Percentiles rank a stretch among this genome's conserved stretches.
Evolutionary conservation across 306 rosid genomes (phyloP).

Genomic region (Fagus sylvatica): DNA sequence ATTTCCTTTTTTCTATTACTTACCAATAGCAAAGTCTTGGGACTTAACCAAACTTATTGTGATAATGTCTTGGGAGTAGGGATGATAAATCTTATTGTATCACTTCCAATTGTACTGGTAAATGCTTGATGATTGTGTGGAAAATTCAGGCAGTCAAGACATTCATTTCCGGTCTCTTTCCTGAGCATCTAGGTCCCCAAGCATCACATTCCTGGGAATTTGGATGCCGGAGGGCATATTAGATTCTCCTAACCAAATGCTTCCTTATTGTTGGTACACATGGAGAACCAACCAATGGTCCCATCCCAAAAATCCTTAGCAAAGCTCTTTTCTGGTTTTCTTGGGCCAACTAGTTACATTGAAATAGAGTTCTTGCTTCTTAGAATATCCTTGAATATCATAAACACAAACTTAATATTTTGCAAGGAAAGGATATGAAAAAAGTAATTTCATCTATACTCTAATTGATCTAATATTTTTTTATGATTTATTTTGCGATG

Average conservation of each 20-base stretch:
- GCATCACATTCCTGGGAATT: too few species aligned
- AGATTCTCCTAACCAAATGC: too few species aligned
- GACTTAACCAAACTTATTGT: conserved; percentile 5
- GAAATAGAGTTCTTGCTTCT: background rate
- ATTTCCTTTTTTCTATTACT: background rate
- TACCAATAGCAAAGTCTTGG: background rate
- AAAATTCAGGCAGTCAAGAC: too few species aligned
- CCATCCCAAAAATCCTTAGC: background rate
- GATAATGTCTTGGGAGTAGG: background rate
- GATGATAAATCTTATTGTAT: background rate
- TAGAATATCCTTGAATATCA: background rate
- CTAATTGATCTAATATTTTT: conserved; percentile 14
- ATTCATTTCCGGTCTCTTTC: background rate
- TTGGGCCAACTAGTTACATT: background rate
- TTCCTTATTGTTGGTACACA: background rate
- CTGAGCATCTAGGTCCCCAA: too few species aligned
- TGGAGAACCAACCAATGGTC: background rate
- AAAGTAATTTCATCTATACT: conserved; percentile 2
- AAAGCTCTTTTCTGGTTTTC: background rate
- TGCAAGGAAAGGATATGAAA: background rate
- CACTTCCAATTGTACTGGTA: background rate
- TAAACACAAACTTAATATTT: background rate
- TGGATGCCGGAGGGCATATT: too few species aligned
- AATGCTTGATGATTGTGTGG: too few species aligned
- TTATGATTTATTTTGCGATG: conserved; percentile 20